These are phyloP conservation scores for Pythium chondricola DNA, from an alignment of 352 stramenopile species.

Conservation along the genomic window DNA sequence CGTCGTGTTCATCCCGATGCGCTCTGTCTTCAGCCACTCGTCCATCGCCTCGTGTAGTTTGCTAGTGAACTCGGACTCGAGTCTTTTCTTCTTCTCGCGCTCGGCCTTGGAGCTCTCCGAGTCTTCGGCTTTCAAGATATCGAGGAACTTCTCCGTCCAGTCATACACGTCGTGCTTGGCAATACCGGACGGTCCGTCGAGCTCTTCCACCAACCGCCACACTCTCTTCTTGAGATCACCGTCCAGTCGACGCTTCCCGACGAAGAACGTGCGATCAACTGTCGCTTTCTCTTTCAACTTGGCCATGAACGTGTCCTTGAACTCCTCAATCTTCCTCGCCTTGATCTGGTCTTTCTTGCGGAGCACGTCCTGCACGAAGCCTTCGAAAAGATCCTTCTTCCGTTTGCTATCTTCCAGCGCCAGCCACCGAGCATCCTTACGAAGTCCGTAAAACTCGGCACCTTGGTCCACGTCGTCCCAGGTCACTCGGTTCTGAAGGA, in stretches of 20 bases:
- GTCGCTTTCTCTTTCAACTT: conserved; percentile 25
- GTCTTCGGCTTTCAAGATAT: conserved; percentile 38
- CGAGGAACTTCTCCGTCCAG: conserved; percentile 47
- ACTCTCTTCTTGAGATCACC: conserved; percentile 36
- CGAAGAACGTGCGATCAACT: conserved; percentile 14
- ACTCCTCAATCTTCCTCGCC: conserved; percentile 31
- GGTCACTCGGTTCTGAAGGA: conserved; percentile 13
- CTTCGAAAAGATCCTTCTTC: conserved; percentile 60
- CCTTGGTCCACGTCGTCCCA: conserved; percentile 51
- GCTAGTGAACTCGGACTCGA: conserved; percentile 18
- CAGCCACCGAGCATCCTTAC: conserved; percentile 58
- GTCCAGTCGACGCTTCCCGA: conserved; percentile 35
- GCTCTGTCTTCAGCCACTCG: conserved; percentile 21
- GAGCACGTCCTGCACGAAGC: conserved; percentile 56
- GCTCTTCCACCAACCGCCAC: conserved; percentile 32
- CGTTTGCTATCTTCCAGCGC: conserved; percentile 58
- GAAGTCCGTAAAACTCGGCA: conserved; percentile 45
- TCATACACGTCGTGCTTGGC: conserved; percentile 54
- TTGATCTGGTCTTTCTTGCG: conserved; percentile 43
- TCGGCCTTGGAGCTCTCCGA: conserved; percentile 38
- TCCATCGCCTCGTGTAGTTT: conserved; percentile 28
- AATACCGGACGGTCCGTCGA: conserved; percentile 14
- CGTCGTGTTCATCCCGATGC: conserved; percentile 12
- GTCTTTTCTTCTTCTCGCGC: conserved; percentile 34
- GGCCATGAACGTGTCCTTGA: conserved; percentile 35